Evolutionary conservation across 441 rosid species (phyloP).

Genomic region (Corymbia citriodora): DNA sequence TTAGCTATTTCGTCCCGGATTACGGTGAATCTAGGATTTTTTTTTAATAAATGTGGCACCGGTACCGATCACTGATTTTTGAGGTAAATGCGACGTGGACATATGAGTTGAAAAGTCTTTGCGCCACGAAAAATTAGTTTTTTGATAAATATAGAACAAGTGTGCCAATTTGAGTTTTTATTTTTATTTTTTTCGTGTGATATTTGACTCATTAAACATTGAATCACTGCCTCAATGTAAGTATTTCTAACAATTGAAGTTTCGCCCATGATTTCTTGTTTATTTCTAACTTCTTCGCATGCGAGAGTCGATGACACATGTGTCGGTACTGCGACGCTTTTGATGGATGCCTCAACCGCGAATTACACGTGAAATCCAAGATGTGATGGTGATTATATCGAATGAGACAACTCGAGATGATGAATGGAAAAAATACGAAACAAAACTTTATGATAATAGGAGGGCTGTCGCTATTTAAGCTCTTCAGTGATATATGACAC

Average conservation of each 20-base stretch:
- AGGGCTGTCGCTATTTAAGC: not conserved
- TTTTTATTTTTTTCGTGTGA: too few relatives aligned
- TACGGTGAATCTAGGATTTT: not conserved
- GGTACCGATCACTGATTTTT: too few relatives aligned
- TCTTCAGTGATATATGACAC: not conserved
- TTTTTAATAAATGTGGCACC: rapidly evolving
- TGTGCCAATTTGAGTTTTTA: rapidly evolving
- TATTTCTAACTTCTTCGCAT: not conserved
- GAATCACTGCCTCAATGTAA: too few relatives aligned
- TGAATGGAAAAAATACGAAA: rapidly evolving
- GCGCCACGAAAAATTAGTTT: too few relatives aligned
- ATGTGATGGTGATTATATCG: not conserved
- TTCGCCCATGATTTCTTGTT: not conserved
- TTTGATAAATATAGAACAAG: rapidly evolving
- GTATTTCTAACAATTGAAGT: not conserved
- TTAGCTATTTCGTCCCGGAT: not conserved
- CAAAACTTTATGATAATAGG: not conserved
- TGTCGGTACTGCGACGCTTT: not conserved
- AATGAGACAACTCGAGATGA: not conserved
- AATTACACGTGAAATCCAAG: not conserved
- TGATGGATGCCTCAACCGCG: not conserved
- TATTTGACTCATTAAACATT: too few relatives aligned
- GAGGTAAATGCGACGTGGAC: rapidly evolving
- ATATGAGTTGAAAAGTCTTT: rapidly evolving
- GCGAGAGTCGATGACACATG: not conserved